Base-by-base conservation (phyloP, 108 stramenopile species). In the Seminavis robusta region DNA sequence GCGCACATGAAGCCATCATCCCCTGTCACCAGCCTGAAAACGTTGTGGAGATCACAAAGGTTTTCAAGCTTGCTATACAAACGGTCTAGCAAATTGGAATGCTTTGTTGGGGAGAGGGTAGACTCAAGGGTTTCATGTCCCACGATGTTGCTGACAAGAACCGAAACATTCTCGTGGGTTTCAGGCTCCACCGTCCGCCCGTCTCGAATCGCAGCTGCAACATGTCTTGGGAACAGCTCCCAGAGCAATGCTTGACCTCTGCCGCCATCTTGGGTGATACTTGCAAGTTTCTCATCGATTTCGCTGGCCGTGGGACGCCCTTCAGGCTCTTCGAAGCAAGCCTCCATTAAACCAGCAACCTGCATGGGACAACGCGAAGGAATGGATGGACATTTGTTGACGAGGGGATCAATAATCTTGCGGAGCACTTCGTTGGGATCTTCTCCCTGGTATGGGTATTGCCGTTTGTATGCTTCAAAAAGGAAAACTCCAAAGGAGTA, bases 401-500 rank as follows among this genome's bases (percentile, higher is more conserved):
- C 21, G 3, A 30, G 24, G 3, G 47, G 59, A 38, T 62, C 51
- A 25, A 33, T 38, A 11, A 69, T 53, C 37, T 47, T 32, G 20
- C 20, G 50, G 9, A 69, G 60, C 4, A 69, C 53, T 23, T 44
- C 31, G 4, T 29, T 16, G 58, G 41, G 49, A 47, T 69, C 74
- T 31, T 76, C 80, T 16, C 52, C 59, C 28, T 58, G 46, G 37
- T 74, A 81, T 6, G 80, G 80, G 23, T 56, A 64, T 32, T 71
- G 30, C 9, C 80, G 57, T 26, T 67, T 44, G 52, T 74, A 77
- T 3, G 74, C 51, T 42, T 81, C 80, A 21, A 60, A 76, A 13
- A 81, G 44, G 33, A 81, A 67, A 20, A 81, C 73, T 5, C 78
- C 79, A 46, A 80, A 71, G 27, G 77, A 65, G 55, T 85, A 85